Evolutionary conservation across 192 early-diverging fungal species (phyloP), one percentile per base, ranked within the genome.

Genomic region (Coemansia sp.): DNA sequence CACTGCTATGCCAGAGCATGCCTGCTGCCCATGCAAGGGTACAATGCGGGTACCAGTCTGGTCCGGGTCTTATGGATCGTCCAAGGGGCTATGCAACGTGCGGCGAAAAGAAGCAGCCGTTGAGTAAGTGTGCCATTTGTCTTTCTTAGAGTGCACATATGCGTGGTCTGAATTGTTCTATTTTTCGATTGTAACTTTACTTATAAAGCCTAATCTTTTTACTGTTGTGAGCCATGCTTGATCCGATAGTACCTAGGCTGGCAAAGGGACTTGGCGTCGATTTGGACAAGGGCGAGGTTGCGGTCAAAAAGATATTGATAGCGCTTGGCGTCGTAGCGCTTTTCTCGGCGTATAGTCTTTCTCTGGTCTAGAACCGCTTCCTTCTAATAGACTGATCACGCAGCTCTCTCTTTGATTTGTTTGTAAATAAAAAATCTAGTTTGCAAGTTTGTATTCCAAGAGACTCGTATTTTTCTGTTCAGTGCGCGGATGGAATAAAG

Each of bases 341-440:
- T 9, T 53, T 55, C 30, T 64, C 75, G 2, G 75, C 70, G 8
- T 78, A 78, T 46, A 61, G 55, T 14, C 60, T 78, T 19, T 58
- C 56, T 1, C 9, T 58, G 24, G 23, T 61, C 67, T 53, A 54
- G 65, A 42, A 42, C 39, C 13, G 13, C 11, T 42, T 42, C 2
- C 11, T 42, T 9, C 11, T 42, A 8, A 10, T 42, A 42, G 39
- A 42, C n/a, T n/a, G n/a, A n/a, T n/a, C n/a, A n/a, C n/a, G n/a
- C n/a, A n/a, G n/a, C n/a, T n/a, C n/a, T n/a, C n/a, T n/a, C n/a
- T n/a, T n/a, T n/a, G n/a, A n/a, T n/a, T n/a, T n/a, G n/a, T n/a
- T n/a, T n/a, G n/a, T n/a, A n/a, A n/a, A n/a, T n/a, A n/a, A n/a
- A n/a, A n/a, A n/a, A n/a, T n/a, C n/a, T n/a, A n/a, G n/a, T n/a